Evolutionary conservation across 2,329 filamentous ascomycete genomes (phyloP).

Genomic region (Fusarium udum): DNA sequence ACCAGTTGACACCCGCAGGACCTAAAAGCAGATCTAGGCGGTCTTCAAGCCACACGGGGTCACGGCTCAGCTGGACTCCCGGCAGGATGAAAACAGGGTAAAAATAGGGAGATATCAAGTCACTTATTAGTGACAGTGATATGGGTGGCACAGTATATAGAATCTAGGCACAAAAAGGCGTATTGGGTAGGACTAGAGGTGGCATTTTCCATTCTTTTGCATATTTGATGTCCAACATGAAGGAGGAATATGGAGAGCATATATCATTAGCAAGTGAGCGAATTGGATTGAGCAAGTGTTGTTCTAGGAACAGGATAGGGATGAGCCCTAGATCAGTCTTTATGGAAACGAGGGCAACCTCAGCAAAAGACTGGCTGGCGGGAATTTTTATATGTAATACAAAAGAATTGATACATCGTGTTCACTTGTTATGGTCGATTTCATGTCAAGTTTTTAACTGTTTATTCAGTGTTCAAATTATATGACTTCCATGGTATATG

Average conservation of each 20-base stretch:
- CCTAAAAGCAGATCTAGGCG: slow-evolving; percentile 29
- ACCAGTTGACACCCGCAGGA: slow-evolving; percentile 19
- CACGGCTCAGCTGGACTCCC: slow-evolving; percentile 29
- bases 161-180: slow-evolving; percentile 28
- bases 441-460: not conserved
- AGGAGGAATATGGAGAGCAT: slow-evolving; percentile 4
- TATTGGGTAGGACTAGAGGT: slow-evolving; percentile 19
- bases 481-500: slow-evolving; percentile 29
- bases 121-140: slow-evolving; percentile 1
- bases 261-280: slow-evolving; percentile 21
- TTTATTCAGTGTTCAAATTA: slow-evolving; percentile 26
- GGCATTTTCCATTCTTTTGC: slow-evolving; percentile 28
- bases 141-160: slow-evolving; percentile 18
- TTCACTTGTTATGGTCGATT: not conserved
- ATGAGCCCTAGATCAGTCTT: slow-evolving; percentile 19
- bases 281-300: slow-evolving; percentile 7
- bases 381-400: slow-evolving; percentile 35
- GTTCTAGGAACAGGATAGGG: not conserved
- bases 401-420: slow-evolving; percentile 27
- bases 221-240: slow-evolving; percentile 3
- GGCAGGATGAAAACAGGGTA: slow-evolving; percentile 27
- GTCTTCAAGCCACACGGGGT: slow-evolving; percentile 32
- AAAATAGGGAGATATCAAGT: slow-evolving; percentile 4
- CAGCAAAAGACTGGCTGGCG: slow-evolving; percentile 3
- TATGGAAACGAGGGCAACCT: slow-evolving; percentile 12